Conservation (phyloP, 306 rosid genomes). For the Betula pendula region DNA sequence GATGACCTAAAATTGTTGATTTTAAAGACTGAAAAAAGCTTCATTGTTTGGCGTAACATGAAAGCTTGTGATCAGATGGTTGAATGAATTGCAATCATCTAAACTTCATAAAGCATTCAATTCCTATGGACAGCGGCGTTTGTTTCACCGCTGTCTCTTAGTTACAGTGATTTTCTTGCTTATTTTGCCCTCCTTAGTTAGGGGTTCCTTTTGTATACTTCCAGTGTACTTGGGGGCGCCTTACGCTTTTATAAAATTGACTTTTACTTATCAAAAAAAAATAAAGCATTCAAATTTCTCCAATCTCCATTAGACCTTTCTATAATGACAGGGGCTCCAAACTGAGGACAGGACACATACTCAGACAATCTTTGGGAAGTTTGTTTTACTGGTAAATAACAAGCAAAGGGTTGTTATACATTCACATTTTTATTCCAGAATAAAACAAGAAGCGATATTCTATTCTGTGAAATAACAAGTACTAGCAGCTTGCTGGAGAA, state of each 20-base stretch:
- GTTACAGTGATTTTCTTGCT: too few species aligned
- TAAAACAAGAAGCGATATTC: neutral
- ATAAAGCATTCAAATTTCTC: neutral
- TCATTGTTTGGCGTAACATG: neutral
- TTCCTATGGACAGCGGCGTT: too few species aligned
- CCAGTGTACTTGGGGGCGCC: too few species aligned
- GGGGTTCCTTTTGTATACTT: too few species aligned
- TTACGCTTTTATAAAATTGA: too few species aligned
- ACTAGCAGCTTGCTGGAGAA: slow-evolving; percentile 2
- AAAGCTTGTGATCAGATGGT: neutral
- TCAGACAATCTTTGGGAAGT: neutral
- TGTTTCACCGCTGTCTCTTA: too few species aligned
- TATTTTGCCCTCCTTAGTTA: too few species aligned
- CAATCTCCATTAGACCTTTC: neutral
- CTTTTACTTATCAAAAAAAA: too few species aligned
- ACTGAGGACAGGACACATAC: neutral
- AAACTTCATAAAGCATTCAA: neutral
- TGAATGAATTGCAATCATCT: neutral
- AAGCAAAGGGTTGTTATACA: neutral
- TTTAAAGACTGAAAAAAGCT: neutral
- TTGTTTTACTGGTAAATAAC: neutral
- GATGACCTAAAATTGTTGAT: neutral
- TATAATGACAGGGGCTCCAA: neutral
- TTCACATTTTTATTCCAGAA: neutral
- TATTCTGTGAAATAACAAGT: neutral